A percentile compares a stretch with the other conserved stretches of the same genome.
These are phyloP conservation scores for Populus simonii DNA, from an alignment of 345 rosid species.

Conservation along the genomic window DNA sequence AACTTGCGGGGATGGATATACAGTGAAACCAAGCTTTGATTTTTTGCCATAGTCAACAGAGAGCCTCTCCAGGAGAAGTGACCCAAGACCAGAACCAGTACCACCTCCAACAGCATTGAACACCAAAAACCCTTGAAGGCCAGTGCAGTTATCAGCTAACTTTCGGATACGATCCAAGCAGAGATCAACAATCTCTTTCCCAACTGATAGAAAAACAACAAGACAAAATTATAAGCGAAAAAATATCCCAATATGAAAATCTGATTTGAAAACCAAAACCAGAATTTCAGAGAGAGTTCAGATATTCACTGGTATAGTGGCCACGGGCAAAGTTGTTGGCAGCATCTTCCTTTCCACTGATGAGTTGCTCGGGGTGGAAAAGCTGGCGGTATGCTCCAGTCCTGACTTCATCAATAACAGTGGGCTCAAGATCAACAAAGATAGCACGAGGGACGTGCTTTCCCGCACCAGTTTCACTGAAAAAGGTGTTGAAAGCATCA, in stretches of 20 bases:
- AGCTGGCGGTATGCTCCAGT: conserved; percentile 25
- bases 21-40: conserved; percentile 25
- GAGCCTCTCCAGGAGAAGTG: conserved; percentile 23
- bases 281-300: background rate
- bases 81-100: conserved; percentile 28
- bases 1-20: conserved; percentile 24
- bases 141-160: conserved; percentile 29
- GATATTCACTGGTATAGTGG: conserved; percentile 19
- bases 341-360: conserved; percentile 28
- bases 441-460: conserved; percentile 29
- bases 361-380: conserved; percentile 28
- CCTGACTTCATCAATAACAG: conserved; percentile 27
- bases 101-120: conserved; percentile 31
- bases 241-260: background rate
- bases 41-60: conserved; percentile 14
- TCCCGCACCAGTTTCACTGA: conserved; percentile 28
- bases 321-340: conserved; percentile 31
- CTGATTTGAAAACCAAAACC: background rate
- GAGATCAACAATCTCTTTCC: conserved; percentile 29
- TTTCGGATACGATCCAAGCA: conserved; percentile 28
- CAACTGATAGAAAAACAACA: conserved; percentile 6
- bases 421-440: conserved; percentile 26
- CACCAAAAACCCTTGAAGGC: conserved; percentile 27
- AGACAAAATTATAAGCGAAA: background rate
- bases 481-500: conserved; percentile 28